phyloP scores from a whole-genome alignment of 108 stramenopile species.

The Chaetoceros muelleri region DNA sequence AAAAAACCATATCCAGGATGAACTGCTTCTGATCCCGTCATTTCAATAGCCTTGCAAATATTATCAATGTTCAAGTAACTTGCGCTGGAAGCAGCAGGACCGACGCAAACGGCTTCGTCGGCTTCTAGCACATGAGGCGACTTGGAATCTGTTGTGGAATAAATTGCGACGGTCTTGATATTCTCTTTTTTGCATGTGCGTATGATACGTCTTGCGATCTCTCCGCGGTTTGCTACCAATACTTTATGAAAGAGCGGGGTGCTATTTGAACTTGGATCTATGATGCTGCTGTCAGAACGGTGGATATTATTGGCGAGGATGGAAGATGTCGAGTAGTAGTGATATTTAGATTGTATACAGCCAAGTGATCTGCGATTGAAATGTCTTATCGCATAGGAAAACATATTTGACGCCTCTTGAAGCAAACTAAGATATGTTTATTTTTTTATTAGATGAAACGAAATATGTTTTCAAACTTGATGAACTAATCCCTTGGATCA shows the following conservation, averaged over 20 bases:
- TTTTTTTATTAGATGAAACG: too few species aligned
- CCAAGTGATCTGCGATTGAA: too few species aligned
- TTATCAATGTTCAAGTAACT: slow-evolving; percentile 74
- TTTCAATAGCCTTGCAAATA: slow-evolving; percentile 54
- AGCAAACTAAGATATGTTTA: too few species aligned
- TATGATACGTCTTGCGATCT: slow-evolving; percentile 89
- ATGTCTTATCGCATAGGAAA: too few species aligned
- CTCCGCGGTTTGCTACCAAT: slow-evolving; percentile 90
- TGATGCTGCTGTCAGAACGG: too few species aligned
- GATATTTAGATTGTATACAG: too few species aligned
- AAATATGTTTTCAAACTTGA: too few species aligned
- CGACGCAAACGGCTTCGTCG: slow-evolving; percentile 79
- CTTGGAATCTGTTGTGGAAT: slow-evolving; percentile 75
- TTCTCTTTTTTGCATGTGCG: slow-evolving; percentile 62
- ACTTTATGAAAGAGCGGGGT: slow-evolving; percentile 58
- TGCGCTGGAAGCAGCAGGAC: slow-evolving; percentile 56
- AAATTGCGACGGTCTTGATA: slow-evolving; percentile 88
- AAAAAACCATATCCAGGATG: slow-evolving; percentile 93
- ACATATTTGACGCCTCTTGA: too few species aligned
- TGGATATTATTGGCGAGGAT: too few species aligned
- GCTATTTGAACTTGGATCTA: not conserved
- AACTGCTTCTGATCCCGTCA: slow-evolving; percentile 75
- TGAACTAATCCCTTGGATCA: too few species aligned
- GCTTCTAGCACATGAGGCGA: slow-evolving; percentile 42
- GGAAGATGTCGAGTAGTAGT: too few species aligned